These are phyloP conservation scores for Diddensiella caesifluorescens DNA, from an alignment of 805 yeast species.

Conservation along the genomic window DNA sequence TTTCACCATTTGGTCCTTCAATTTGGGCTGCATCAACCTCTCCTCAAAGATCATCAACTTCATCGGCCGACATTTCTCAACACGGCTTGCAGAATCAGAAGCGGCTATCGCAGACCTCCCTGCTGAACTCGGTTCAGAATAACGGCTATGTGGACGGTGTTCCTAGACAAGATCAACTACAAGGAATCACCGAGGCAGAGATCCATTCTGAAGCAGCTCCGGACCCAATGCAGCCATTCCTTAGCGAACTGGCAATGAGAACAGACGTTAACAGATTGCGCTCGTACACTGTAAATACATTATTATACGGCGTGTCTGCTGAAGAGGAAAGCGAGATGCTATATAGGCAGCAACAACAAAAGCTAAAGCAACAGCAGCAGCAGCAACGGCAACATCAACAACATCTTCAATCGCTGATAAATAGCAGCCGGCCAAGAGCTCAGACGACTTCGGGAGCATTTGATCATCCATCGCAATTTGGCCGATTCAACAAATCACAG, in stretches of 20 bases:
- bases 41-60: slow-evolving; percentile 1
- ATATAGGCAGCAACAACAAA: slow-evolving; percentile 17
- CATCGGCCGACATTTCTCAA: neutral
- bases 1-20: slow-evolving; percentile 27
- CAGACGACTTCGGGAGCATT: slow-evolving; percentile 19
- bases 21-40: slow-evolving; percentile 22
- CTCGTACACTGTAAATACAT: slow-evolving; percentile 29
- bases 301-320: slow-evolving; percentile 11
- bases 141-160: slow-evolving; percentile 1
- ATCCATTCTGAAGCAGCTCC: slow-evolving; percentile 8
- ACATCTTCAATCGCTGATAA: slow-evolving; percentile 4
- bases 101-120: slow-evolving; percentile 7
- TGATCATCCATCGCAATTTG: slow-evolving; percentile 11
- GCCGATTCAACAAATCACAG: slow-evolving; percentile 19
- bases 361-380: slow-evolving; percentile 7
- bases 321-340: slow-evolving; percentile 11
- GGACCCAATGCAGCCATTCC: slow-evolving; percentile 29
- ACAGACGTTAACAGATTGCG: slow-evolving; percentile 31
- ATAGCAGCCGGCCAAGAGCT: slow-evolving; percentile 16
- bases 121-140: neutral
- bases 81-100: slow-evolving; percentile 7
- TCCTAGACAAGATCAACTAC: slow-evolving; percentile 11
- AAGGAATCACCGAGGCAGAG: slow-evolving; percentile 7
- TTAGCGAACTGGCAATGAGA: slow-evolving; percentile 28
- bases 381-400: slow-evolving; percentile 20